phyloP scores from a whole-genome alignment of 1,139 yeast species.

The Cylindricascospora bacillispora region DNA sequence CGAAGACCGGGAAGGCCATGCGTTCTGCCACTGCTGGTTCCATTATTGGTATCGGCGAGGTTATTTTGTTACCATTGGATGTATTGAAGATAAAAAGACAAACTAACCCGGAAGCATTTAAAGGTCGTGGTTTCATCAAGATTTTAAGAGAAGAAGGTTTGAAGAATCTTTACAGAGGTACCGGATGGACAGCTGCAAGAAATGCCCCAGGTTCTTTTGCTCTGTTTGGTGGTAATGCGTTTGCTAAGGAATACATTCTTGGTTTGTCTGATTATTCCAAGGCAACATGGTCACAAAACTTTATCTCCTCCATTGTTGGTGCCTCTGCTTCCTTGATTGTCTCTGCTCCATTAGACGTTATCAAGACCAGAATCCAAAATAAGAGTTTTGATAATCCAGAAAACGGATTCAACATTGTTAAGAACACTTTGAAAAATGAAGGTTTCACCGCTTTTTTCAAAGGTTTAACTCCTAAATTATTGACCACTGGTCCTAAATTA shows the following conservation, averaged over 20 bases:
- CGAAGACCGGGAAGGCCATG: constrained; percentile 92
- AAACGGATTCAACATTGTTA: constrained; percentile 81
- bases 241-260: constrained; percentile 90
- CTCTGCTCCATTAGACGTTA: constrained; percentile 95
- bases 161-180: constrained; percentile 85
- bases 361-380: constrained; percentile 97
- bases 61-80: constrained; percentile 86
- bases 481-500: constrained; percentile 96
- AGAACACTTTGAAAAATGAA: constrained; percentile 86
- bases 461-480: constrained; percentile 90
- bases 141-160: constrained; percentile 79
- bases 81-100: constrained; percentile 96
- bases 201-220: constrained; percentile 99
- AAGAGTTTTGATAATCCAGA: constrained; percentile 92
- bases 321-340: constrained; percentile 96
- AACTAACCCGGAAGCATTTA: constrained; percentile 96
- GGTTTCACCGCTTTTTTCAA: constrained; percentile 87
- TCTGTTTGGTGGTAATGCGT: constrained; percentile 95
- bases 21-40: constrained; percentile 97
- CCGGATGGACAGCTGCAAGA: constrained; percentile 99
- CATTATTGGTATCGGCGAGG: constrained; percentile 94
- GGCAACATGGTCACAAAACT: constrained; percentile 94
- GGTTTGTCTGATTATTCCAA: constrained; percentile 74
- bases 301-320: constrained; percentile 91
- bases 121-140: constrained; percentile 89